A percentile compares a stretch with the other conserved stretches of the same genome.
Evolutionary conservation across 495 filamentous ascomycete species (phyloP).

Genomic region (Xylaria venustula): DNA sequence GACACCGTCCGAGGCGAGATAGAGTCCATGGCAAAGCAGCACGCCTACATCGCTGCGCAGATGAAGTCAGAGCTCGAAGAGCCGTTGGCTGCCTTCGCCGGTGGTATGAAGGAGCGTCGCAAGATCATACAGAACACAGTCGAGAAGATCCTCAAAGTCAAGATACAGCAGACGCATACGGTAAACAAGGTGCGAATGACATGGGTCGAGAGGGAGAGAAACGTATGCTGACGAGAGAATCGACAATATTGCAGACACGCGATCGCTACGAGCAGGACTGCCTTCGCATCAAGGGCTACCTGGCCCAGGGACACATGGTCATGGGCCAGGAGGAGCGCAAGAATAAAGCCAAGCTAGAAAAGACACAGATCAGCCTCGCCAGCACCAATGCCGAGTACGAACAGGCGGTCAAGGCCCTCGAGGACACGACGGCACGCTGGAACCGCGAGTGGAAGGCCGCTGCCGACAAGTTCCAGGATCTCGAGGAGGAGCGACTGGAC

Average conservation of each 20-base stretch:
- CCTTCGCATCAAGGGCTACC: constrained; percentile 95
- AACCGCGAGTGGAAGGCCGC: constrained; percentile 97
- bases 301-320: constrained; percentile 99
- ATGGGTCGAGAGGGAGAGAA: background rate
- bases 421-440: constrained; percentile 94
- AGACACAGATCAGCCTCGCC: constrained; percentile 93
- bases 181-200: constrained; percentile 75
- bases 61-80: constrained; percentile 99
- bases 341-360: constrained; percentile 98
- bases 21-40: constrained; percentile 92
- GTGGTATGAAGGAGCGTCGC: constrained; percentile 88
- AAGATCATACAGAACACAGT: constrained; percentile 94
- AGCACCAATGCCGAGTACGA: constrained; percentile 92
- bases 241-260: constrained; percentile 57
- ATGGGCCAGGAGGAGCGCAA: constrained; percentile 99
- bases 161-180: constrained; percentile 82
- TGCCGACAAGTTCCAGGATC: constrained; percentile 99
- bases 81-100: constrained; percentile 84
- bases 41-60: constrained; percentile 83
- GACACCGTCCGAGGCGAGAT: constrained; percentile 86
- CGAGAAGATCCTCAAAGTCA: constrained; percentile 89
- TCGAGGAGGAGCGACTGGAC: constrained; percentile 95
- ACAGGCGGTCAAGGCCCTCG: constrained; percentile 82
- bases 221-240: constrained; percentile 25
- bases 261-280: constrained; percentile 97